Evolutionary conservation across 352 stramenopile genomes (phyloP), one percentile per base, ranked within the genome.

Genomic region (Phytophthora tentaculata): DNA sequence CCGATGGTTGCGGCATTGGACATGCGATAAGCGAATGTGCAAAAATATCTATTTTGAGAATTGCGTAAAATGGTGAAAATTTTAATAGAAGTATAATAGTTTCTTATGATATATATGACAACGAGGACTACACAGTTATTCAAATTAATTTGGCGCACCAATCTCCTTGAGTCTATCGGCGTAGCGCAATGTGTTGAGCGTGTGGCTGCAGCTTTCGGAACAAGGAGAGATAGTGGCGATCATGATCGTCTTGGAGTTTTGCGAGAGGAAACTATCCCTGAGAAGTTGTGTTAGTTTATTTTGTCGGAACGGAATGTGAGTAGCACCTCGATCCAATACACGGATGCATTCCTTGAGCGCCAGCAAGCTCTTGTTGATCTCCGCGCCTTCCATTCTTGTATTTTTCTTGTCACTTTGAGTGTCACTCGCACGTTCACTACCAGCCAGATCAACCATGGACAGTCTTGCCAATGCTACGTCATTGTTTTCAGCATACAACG

Each of bases 301-400:
- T 62, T 96, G 94, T 49, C 97, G 88, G 73, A 98, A 99, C 13
- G 96, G 96, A 53, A 98, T 95, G 63, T 98, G 94, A 7, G 60
- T 87, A 20, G 71, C 84, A 61, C 82, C 84, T 39, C 91, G 87
- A 47, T 97, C 91, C 29, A 99, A 66, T n/a, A 95, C 94, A n/a
- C 97, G 89, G 65, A 99, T 98, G 29, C 97, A 97, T 72, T 99
- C 97, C 68, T 99, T 99, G 7, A 99, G 78, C n/a, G 97, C 96
- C 39, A 99, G 74, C 19, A 99, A 73, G 26, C 89, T 98, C 52
- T 97, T 99, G 79, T 99, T 99, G 73, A 99, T 99, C 71, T 99
- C 97, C 8, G 97, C 95, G 29, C 96, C 96, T 83, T 99, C 97
- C 76, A 98, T 90, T 7, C 97, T 79, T 8, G 95, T 98, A 32